Evolutionary conservation across 768 basidiomycete genomes (phyloP), one percentile per base, ranked within the genome.

Genomic region (Boletus sensibilis): DNA sequence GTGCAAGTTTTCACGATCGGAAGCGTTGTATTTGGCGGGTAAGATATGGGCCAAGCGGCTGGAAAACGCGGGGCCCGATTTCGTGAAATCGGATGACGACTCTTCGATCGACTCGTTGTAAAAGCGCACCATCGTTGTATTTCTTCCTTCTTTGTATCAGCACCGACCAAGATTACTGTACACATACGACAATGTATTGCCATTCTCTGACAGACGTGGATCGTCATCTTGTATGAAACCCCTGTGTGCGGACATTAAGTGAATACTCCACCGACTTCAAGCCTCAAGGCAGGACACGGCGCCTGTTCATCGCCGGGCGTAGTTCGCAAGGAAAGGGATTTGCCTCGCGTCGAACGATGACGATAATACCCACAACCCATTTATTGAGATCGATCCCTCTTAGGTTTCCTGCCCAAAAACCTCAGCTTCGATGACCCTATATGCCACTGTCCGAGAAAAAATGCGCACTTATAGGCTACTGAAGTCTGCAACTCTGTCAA

Each of bases 11-110:
- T 56, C 66, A 12, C 52, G 42, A 14, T 31, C 50, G 8, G 68
- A 70, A 40, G 68, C 64, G 16, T 40, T n/a, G 31, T 55, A 65
- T 25, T 46, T 70, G 39, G 68, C 66, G 1, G 12, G 25, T 11
- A 68, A 59, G 44, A 69, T 69, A 56, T 68, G 63, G 68, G 57
- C 45, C 23, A 59, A 52, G 49, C 55, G 67, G 40, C 42, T 53
- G 56, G 65, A 69, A 38, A 52, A 44, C 40, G 44, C 45, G 1
- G 65, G 62, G 0, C 67, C 67, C 1, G 60, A 67, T 25, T 68
- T 64, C 25, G 62, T 69, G 33, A 69, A 69, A 54, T 56, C 51
- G 9, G 58, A 62, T 34, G 60, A 64, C 16, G 5, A 20, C 40
- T 61, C 53, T 40, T 58, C 62, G 21, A 44, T 64, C 3, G 46